Conservation (phyloP, 768 basidiomycete species). For the Inosperma sp. region DNA sequence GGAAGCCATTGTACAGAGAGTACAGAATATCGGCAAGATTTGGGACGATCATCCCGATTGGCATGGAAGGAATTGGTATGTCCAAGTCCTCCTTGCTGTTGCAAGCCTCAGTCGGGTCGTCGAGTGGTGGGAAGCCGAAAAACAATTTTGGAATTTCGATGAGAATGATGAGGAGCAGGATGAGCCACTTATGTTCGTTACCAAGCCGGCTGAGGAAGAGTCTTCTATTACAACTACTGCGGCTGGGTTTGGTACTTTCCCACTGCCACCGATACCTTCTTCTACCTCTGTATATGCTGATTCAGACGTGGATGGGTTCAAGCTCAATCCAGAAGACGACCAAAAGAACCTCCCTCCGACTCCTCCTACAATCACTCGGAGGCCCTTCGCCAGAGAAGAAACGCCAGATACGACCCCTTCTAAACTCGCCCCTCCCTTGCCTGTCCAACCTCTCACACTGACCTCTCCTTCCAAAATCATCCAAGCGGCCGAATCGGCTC, state of each 20-base stretch:
- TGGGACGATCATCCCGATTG: slow-evolving; percentile 99
- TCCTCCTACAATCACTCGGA: slow-evolving; percentile 46
- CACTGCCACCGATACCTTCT: slow-evolving; percentile 8
- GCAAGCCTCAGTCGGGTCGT: slow-evolving; percentile 95
- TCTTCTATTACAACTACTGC: slow-evolving; percentile 21
- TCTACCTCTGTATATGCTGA: slow-evolving; percentile 34
- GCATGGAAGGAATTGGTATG: slow-evolving; percentile 98
- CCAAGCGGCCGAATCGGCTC: slow-evolving; percentile 61
- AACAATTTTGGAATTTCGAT: slow-evolving; percentile 99
- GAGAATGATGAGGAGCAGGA: slow-evolving; percentile 86
- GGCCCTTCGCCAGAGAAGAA: slow-evolving; percentile 59
- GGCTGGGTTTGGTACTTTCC: too few species aligned
- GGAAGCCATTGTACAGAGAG: slow-evolving; percentile 81
- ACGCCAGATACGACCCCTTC: slow-evolving; percentile 42
- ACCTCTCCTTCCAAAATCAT: slow-evolving; percentile 37
- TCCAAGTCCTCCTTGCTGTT: slow-evolving; percentile 91
- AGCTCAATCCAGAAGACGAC: slow-evolving; percentile 51
- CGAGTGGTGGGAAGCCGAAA: slow-evolving; percentile 99
- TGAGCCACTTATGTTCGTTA: slow-evolving; percentile 89
- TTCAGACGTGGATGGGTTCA: slow-evolving; percentile 42
- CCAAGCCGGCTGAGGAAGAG: slow-evolving; percentile 81
- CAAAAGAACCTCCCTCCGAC: slow-evolving; percentile 36
- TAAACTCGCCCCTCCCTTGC: slow-evolving; percentile 31
- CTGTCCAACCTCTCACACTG: slow-evolving; percentile 31
- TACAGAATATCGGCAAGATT: slow-evolving; percentile 86